Evolutionary conservation across 129 eudicot species (phyloP).

Genomic region (Chrysanthemum seticuspe): DNA sequence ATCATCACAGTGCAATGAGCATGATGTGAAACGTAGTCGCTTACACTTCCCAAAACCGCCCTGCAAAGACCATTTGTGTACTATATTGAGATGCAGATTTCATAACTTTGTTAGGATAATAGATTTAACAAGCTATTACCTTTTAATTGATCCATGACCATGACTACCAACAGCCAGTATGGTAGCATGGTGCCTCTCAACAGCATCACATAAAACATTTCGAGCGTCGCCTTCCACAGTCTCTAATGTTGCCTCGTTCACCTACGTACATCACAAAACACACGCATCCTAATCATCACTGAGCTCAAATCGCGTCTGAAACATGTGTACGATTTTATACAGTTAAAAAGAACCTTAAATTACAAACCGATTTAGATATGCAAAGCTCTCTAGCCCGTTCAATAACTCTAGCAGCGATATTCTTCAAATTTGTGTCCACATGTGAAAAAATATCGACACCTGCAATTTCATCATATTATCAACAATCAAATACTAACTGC

Average conservation of each 20-base stretch:
- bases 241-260: constrained; percentile 55
- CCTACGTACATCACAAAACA: constrained; percentile 35
- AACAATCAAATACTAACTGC: not conserved
- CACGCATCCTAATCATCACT: too few relatives aligned
- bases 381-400: constrained; percentile 69
- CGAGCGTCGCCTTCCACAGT: constrained; percentile 80
- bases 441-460: constrained; percentile 64
- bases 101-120: not conserved
- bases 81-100: not conserved
- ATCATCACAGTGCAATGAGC: constrained; percentile 71
- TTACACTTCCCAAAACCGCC: constrained; percentile 76
- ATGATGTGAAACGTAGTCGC: constrained; percentile 71
- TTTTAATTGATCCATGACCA: constrained; percentile 85
- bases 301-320: too few relatives aligned
- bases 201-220: constrained; percentile 75
- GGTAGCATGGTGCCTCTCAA: constrained; percentile 76
- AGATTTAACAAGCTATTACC: constrained; percentile 34
- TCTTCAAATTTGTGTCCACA: constrained; percentile 68
- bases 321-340: too few relatives aligned
- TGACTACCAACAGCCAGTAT: constrained; percentile 85
- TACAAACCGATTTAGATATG: constrained; percentile 55
- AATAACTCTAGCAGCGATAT: constrained; percentile 64
- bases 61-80: constrained; percentile 24
- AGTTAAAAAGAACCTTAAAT: not conserved
- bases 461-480: constrained; percentile 16